Base-by-base conservation (phyloP, 75 land plant genomes). In the Picea sitchensis region DNA sequence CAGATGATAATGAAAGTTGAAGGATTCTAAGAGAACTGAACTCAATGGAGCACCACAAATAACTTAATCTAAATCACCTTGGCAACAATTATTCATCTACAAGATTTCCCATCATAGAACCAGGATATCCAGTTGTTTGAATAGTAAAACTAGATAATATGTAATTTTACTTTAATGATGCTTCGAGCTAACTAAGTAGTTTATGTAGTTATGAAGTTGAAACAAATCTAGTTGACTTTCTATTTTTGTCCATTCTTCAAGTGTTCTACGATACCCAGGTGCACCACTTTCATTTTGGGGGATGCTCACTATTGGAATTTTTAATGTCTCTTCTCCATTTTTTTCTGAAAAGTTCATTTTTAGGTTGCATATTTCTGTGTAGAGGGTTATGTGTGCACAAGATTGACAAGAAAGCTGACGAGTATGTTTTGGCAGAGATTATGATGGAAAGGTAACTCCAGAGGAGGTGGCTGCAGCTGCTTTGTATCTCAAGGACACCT, bases 401-500 rank as follows among this genome's bases (percentile, higher is more conserved):
- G 6, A 12, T 3, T 68, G 36, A 17, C 34, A 51, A 32, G 72
- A 68, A 68, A 32, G 44, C 72, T 68, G 72, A 68, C n/a, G 5
- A 15, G 5, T 36, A 34, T 17, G 13, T 78, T 9, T 31, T 69
- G 78, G 17, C 84, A 96, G 99, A 81, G 98, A 96, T 82, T 85
- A 87, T 83, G 99, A 96, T 83, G 98, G 99, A 21, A 96, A 96
- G 82, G 98, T 96, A 17, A 96, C 99, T 38, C 85, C 98, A 20
- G 99, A 96, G 76, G 99, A 96, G 80, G 92, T 96, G 8, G 95
- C 99, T 60, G 83, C 93, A 77, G 99, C 99, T 41, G 92, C 98
- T 20, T 84, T 87, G 88, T 96, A 88, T 72, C 89, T 92, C 58
- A 96, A 95, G 71, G 95, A 96, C 84, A 94, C 91, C 56, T 81